Evolutionary conservation across 208 protist species (phyloP), one percentile per base, ranked within the genome.

Genomic region (Trypanosoma mega): DNA sequence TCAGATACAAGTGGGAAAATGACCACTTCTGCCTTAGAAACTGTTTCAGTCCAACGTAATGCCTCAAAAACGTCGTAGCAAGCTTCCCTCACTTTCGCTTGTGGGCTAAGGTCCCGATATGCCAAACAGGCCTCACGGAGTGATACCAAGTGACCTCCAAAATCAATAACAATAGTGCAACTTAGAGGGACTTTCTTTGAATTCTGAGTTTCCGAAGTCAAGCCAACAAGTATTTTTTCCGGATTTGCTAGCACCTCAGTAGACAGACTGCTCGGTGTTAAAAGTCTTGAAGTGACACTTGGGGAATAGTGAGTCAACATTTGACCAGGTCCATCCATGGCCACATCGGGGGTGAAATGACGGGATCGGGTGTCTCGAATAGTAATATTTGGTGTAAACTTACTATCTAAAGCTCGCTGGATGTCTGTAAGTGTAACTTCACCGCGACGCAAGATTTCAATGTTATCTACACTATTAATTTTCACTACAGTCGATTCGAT

Each of bases 401-500:
- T 72, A 29, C 59, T 54, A 1, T 60, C 64, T 41, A 94, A 61
- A 18, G 76, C 80, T 20, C 45, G 47, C 57, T 85, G 79, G 12
- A 96, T 65, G 52, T 85, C 84, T 30, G 66, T 82, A 21, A 93
- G 72, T 4, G 83, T 81, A 23, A 92, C 78, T 14, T 81, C 58
- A 1, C 92, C 92, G 29, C 87, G 73, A 20, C 92, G 87, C 50
- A 97, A 76, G 44, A 97, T 72, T 47, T 95, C 77, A 41, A 90
- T 62, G 21, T 26, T 59, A 24, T 79, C 67, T 14, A 68, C 72
- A 64, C 64, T 74, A 52, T 73, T 71, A 9, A 92, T 63, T 63
- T 94, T 94, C 5, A 96, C 66, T 23, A 98, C 93, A 7, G 93
- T 97, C 0, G 91, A 97, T 74, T 98, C 95, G 53, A 98, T 95